These are phyloP conservation scores for Ogataea neopini DNA, from an alignment of 805 yeast species.

Conservation along the genomic window DNA sequence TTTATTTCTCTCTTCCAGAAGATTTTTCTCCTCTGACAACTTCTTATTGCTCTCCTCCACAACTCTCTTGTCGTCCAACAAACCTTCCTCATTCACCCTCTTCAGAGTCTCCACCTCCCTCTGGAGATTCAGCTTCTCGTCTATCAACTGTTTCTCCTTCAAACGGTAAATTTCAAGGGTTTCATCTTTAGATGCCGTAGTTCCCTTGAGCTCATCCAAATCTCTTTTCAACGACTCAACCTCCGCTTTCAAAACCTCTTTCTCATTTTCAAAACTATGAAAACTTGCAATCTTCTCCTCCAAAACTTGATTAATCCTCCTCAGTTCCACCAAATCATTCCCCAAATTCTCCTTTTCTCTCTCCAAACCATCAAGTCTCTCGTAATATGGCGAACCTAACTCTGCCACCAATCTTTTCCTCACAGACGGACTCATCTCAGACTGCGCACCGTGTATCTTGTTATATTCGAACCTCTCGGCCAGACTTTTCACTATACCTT, in stretches of 20 bases:
- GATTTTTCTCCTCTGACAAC: background rate
- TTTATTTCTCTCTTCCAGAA: background rate
- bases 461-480: too few relatives aligned
- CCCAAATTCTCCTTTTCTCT: slow-evolving; percentile 3
- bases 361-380: background rate
- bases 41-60: background rate
- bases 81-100: slow-evolving; percentile 1
- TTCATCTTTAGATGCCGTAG: background rate
- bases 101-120: slow-evolving; percentile 8
- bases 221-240: background rate
- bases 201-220: background rate
- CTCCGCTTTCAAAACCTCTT: background rate
- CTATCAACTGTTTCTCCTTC: background rate
- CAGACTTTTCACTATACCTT: too few relatives aligned
- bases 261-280: background rate
- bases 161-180: slow-evolving; percentile 1
- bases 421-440: slow-evolving; percentile 7
- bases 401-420: background rate
- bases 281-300: background rate
- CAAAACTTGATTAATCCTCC: background rate
- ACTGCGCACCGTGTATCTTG: too few relatives aligned
- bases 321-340: background rate
- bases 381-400: background rate
- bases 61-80: background rate
- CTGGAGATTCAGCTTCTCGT: slow-evolving; percentile 1